Evolutionary conservation across 2,329 filamentous ascomycete species (phyloP).

Genomic region (Phaeosphaeriaceae sp.): DNA sequence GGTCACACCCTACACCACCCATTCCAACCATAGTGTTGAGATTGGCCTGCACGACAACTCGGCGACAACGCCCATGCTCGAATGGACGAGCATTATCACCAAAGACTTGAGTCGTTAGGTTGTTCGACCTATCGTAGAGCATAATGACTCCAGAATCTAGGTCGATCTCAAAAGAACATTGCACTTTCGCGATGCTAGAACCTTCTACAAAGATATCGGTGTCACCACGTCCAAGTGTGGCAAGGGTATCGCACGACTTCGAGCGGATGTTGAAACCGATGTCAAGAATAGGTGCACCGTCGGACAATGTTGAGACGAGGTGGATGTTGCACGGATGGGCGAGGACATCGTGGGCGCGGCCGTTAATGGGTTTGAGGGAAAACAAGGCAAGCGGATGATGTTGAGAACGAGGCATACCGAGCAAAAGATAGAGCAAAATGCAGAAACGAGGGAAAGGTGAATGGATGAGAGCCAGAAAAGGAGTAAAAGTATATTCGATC

Average conservation of each 20-base stretch:
- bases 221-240: background rate
- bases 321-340: background rate
- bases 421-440: background rate
- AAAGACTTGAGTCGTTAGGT: too few species aligned
- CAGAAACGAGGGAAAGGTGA: background rate
- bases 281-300: constrained; percentile 3
- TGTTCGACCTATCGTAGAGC: too few species aligned
- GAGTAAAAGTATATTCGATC: too few species aligned
- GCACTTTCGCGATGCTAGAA: too few species aligned
- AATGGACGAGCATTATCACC: too few species aligned
- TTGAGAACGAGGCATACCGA: background rate
- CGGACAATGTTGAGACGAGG: background rate
- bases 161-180: too few species aligned
- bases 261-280: constrained; percentile 1
- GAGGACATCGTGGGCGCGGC: background rate
- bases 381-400: constrained; percentile 2
- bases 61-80: too few species aligned
- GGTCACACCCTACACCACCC: too few species aligned
- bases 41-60: too few species aligned
- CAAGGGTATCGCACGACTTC: constrained; percentile 1
- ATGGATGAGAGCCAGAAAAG: background rate
- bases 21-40: too few species aligned
- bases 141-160: too few species aligned
- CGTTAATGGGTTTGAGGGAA: background rate
- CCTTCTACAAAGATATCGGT: too few species aligned